Evolutionary conservation across 176 grass and related monocot genomes (phyloP), one percentile per base, ranked within the genome.

Genomic region (Oryza brachyantha): DNA sequence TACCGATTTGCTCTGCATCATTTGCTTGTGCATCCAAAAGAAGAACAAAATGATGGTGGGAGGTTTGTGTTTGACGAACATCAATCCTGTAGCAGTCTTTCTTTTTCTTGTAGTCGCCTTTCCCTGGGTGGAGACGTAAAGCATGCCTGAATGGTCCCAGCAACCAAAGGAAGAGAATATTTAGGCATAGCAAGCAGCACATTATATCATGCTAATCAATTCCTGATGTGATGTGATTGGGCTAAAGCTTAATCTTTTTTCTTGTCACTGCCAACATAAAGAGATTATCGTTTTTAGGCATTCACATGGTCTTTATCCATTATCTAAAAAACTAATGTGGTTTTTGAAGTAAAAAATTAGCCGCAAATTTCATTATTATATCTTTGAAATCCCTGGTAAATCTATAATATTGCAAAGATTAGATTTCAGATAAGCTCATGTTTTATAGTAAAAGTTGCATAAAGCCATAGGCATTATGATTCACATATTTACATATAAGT

Each of bases 71-170:
- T 54, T 54, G 50, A 72, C 41, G 19, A 29, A 35, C 61, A 27
- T 54, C 2, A 19, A 10, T 5, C 57, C 35, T 36, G 22, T 11
- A 17, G 0, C 17, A 1, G 19, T 36, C 28, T 36, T 22, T 34
- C 75, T 61, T 31, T 31, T 52, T 21, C 43, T n/a, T n/a, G n/a
- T 5, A 19, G 26, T 16, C 2, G 29, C 13, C 42, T 37, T 66
- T 79, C 76, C 61, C 71, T 75, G 13, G 13, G 48, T 63, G 29
- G 81, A 60, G 27, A 59, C 72, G 72, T 61, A 70, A 84, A 84
- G 82, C 41, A 72, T 57, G 58, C 26, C 6, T 3, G 52, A 28
- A 45, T 59, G 81, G 63, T 46, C 81, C 63, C 81, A 26, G 35
- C 8, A 24, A 57, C 52, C 19, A 22, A 75, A 60, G 2, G n/a